Evolutionary conservation across 176 grass and related monocot species (phyloP), one percentile per base, ranked within the genome.

Genomic region (Raddia guianensis): DNA sequence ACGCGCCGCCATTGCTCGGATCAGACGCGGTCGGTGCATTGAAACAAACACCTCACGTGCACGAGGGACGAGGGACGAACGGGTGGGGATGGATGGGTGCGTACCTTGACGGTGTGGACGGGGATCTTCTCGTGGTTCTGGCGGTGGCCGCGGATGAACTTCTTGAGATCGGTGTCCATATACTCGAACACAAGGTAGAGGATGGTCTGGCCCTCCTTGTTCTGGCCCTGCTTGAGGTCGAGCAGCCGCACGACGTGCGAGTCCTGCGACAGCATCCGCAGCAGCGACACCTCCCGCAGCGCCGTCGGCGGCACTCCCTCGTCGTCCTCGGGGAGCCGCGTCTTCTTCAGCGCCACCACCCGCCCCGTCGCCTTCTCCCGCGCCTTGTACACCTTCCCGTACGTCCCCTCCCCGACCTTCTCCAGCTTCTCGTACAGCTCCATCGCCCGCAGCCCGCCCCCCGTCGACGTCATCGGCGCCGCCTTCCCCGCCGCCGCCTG

Each of bases 151-250:
- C 93, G 85, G 82, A 99, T 99, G 90, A 86, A 99, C 77, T 95
- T 99, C 91, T 95, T 99, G 68, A 96, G 84, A 75, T 99, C 97
- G n/a, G 91, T 95, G 81, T 99, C 97, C 97, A 99, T 99, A 86
- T 91, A 99, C 76, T 99, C 97, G 81, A 99, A 99, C 73, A 99
- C 91, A 12, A 99, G 93, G 73, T 96, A 99, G 50, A 99, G 90
- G 68, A 99, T 91, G 70, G 90, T 96, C 89, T 99, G 85, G 4
- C 97, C 97, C 11, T 90, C 80, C 86, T 93, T 96, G 91, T 93
- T 99, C 65, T 83, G 55, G 13, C 89, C 97, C 90, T 99, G 97
- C 77, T 99, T 99, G 68, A 99, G 90, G 88, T 99, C 93, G 43
- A 99, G 61, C 48, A 99, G 85, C 78, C 93, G 87, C 88, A 99